These are phyloP conservation scores for Candida koratica DNA, from an alignment of 805 yeast genomes.

Conservation along the genomic window DNA sequence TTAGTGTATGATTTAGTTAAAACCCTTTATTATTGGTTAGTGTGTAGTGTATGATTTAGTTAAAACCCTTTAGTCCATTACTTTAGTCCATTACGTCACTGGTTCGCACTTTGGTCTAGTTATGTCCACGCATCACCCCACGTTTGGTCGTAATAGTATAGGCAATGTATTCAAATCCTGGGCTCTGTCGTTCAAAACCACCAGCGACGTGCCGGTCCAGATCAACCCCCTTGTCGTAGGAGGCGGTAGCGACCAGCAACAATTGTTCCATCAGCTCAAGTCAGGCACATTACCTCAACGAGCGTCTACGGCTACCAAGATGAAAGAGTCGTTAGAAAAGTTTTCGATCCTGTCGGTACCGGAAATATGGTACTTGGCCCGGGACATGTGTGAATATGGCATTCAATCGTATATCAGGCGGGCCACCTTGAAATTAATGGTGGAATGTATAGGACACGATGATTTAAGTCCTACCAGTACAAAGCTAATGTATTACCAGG, in stretches of 20 bases:
- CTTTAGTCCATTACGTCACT: no score
- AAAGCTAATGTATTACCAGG: conserved; percentile 55
- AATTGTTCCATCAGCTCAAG: conserved; percentile 36
- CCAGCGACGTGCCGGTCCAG: conserved; percentile 27
- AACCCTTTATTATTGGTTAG: no score
- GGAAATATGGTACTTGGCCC: conserved; percentile 71
- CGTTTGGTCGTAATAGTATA: conserved; percentile 27
- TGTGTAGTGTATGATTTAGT: no score
- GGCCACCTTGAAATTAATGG: conserved; percentile 51
- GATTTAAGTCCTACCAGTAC: conserved; percentile 47
- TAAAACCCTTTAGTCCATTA: no score
- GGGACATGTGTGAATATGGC: conserved; percentile 48
- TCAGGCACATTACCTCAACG: conserved; percentile 35
- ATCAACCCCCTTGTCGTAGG: conserved; percentile 45
- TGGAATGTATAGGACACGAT: conserved; percentile 52
- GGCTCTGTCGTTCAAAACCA: conserved; percentile 34
- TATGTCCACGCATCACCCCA: conserved; percentile 27
- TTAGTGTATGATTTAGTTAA: no score
- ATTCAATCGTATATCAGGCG: conserved; percentile 27
- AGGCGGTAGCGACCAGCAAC: conserved; percentile 39
- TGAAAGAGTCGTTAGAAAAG: conserved; percentile 49
- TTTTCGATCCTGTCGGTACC: conserved; percentile 57
- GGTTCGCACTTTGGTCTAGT: background rate
- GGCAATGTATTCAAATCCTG: conserved; percentile 40
- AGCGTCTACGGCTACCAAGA: conserved; percentile 47